Evolutionary conservation across 345 rosid species (phyloP).

Genomic region (Brassica cretica): DNA sequence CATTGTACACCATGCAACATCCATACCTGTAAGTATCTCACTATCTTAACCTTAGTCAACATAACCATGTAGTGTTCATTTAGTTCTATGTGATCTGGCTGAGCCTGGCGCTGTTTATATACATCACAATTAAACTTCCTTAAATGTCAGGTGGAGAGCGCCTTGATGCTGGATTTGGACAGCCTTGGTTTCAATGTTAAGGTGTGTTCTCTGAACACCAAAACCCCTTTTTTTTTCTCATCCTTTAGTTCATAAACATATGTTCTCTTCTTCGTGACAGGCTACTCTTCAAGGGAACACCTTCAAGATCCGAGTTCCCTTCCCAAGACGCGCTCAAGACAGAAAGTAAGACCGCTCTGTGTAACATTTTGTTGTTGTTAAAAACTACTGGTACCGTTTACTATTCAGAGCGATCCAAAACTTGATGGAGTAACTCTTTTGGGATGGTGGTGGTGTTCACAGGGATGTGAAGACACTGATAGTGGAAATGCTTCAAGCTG

Average conservation of each 20-base stretch:
- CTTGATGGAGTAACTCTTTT: background rate
- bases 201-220: conserved; percentile 43
- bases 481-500: conserved; percentile 92
- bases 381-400: background rate
- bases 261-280: conserved; percentile 38
- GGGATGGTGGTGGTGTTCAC: conserved; percentile 18
- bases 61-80: background rate
- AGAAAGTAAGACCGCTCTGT: conserved; percentile 57
- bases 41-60: background rate
- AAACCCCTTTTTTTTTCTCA: background rate
- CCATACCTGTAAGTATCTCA: conserved; percentile 62
- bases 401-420: background rate
- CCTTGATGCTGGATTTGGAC: conserved; percentile 85
- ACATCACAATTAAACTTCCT: background rate
- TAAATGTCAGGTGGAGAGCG: conserved; percentile 71
- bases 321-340: conserved; percentile 74
- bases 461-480: conserved; percentile 91
- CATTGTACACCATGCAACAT: conserved; percentile 71
- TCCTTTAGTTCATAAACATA: background rate
- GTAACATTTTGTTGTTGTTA: background rate
- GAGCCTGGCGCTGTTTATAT: background rate
- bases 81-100: background rate
- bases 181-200: conserved; percentile 91
- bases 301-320: conserved; percentile 81
- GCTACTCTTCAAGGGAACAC: conserved; percentile 67